phyloP scores from a whole-genome alignment of 2,329 filamentous ascomycete genomes.

The Aspergillus sp. region DNA sequence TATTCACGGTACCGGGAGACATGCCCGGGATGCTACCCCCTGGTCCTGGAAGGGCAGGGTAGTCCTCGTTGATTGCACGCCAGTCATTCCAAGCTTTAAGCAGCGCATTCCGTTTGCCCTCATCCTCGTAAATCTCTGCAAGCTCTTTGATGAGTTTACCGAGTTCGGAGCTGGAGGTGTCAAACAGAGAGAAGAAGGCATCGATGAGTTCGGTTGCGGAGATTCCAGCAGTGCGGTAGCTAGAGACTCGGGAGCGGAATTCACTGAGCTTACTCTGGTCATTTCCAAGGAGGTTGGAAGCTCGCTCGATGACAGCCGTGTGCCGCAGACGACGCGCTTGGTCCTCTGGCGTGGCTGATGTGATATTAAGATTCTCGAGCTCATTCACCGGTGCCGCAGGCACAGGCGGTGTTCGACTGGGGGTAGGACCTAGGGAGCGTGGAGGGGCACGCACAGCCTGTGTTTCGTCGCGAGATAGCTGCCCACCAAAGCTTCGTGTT shows the following conservation, averaged over 20 bases:
- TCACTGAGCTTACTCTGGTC: slow-evolving; percentile 70
- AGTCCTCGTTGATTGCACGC: slow-evolving; percentile 94
- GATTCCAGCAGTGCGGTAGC: slow-evolving; percentile 69
- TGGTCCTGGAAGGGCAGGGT: slow-evolving; percentile 79
- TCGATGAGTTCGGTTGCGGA: slow-evolving; percentile 78
- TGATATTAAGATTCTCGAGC: slow-evolving; percentile 54
- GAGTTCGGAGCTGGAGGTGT: slow-evolving; percentile 75
- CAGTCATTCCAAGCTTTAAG: slow-evolving; percentile 91
- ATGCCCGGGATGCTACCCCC: slow-evolving; percentile 64
- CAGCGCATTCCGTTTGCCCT: slow-evolving; percentile 68
- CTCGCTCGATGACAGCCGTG: slow-evolving; percentile 80
- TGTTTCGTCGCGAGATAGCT: slow-evolving; percentile 61
- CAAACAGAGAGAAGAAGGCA: slow-evolving; percentile 81
- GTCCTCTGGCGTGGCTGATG: slow-evolving; percentile 67
- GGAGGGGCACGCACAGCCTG: slow-evolving; percentile 49
- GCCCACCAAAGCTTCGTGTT: slow-evolving; percentile 79
- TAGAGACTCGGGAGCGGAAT: slow-evolving; percentile 78
- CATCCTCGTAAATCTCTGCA: slow-evolving; percentile 87
- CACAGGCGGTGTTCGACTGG: slow-evolving; percentile 25
- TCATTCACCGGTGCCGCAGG: slow-evolving; percentile 35
- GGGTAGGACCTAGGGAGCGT: slow-evolving; percentile 28
- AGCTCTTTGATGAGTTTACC: slow-evolving; percentile 89
- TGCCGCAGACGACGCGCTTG: slow-evolving; percentile 79
- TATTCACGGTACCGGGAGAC: slow-evolving; percentile 45
- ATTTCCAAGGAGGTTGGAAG: slow-evolving; percentile 75